Base-by-base conservation (phyloP, 1,139 yeast species). In the Taiozyma sp. region DNA sequence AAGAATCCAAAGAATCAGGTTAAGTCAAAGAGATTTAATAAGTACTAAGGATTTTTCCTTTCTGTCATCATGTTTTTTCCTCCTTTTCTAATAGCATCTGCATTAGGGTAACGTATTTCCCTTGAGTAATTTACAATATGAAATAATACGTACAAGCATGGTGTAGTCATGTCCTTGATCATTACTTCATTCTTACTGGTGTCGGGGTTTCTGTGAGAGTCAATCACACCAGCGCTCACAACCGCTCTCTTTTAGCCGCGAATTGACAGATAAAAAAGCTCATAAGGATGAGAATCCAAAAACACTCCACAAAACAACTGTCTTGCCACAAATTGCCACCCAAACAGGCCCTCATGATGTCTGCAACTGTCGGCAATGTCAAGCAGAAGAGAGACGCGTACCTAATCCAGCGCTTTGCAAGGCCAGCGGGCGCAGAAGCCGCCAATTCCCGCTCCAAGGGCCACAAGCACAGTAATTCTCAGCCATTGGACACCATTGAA, bases 11-110 rank as follows among this genome's bases (percentile, higher is more conserved):
- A 55, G 49, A 46, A 44, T 28, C 47, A 29, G 9, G 47, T 49
- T 8, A 51, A 48, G 9, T 57, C 59, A 12, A 54, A 49, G 40
- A 55, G 63, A 48, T 58, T 61, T 43, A 57, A 49, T 47, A 59
- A 50, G 32, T 58, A 60, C 41, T 55, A 36, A 43, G 19, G 30
- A 10, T 8, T 28, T 9, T 36, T 8, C 14, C n/a, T 14, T 34
- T 29, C 13, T 29, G 32, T 10, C 19, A 19, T 29, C 13, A 9
- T 29, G 13, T 6, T 8, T 30, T 14, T 8, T 14, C 7, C 8
- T 30, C 14, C 8, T 30, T 30, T 32, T 28, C 13, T 28, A 28
- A 32, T 7, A 32, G 10, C 36, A n/a, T 32, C 19, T 14, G 36
- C 19, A 32, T 14, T 19, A 19, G 14, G 36, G 36, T 32, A 7